A percentile compares a stretch with the other conserved stretches of the same genome.
phyloP scores from a whole-genome alignment of 2,329 filamentous ascomycete genomes.

The Colletotrichum sp. region DNA sequence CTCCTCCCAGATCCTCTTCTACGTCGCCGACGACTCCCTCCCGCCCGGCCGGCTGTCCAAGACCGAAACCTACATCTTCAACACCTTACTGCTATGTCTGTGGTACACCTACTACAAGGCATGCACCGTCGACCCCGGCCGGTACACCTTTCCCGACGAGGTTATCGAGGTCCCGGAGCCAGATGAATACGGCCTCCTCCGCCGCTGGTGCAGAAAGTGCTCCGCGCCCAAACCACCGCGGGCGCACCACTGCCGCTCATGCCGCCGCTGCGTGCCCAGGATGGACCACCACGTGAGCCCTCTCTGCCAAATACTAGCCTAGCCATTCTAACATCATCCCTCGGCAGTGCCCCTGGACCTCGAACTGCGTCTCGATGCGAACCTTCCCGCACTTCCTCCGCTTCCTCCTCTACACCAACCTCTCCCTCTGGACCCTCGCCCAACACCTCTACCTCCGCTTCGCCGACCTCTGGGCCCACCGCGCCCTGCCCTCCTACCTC shows the following conservation, averaged over 20 bases:
- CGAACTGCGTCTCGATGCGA: conserved; percentile 81
- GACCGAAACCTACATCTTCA: conserved; percentile 67
- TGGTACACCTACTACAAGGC: conserved; percentile 73
- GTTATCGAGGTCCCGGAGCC: conserved; percentile 35
- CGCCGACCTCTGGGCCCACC: conserved; percentile 64
- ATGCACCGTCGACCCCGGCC: conserved; percentile 63
- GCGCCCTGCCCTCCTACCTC: conserved; percentile 75
- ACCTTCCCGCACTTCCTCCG: conserved; percentile 85
- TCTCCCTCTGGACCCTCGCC: conserved; percentile 66
- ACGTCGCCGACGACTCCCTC: conserved; percentile 57
- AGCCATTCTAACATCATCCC: conserved; percentile 52
- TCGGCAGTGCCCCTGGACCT: conserved; percentile 78
- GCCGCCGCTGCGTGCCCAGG: conserved; percentile 74
- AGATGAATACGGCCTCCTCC: conserved; percentile 26
- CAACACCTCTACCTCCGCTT: conserved; percentile 66
- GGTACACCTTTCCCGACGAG: conserved; percentile 49
- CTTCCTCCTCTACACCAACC: conserved; percentile 74
- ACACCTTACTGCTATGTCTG: conserved; percentile 65
- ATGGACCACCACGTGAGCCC: neutral
- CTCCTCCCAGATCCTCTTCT: conserved; percentile 74
- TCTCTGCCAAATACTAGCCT: too few relatives aligned
- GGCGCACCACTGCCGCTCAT: conserved; percentile 82
- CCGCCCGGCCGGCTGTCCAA: conserved; percentile 64
- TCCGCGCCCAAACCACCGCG: conserved; percentile 75
- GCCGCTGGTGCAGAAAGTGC: conserved; percentile 79